Base-by-base conservation (phyloP, 2,329 filamentous ascomycete species). In the Penicillium polonicum region DNA sequence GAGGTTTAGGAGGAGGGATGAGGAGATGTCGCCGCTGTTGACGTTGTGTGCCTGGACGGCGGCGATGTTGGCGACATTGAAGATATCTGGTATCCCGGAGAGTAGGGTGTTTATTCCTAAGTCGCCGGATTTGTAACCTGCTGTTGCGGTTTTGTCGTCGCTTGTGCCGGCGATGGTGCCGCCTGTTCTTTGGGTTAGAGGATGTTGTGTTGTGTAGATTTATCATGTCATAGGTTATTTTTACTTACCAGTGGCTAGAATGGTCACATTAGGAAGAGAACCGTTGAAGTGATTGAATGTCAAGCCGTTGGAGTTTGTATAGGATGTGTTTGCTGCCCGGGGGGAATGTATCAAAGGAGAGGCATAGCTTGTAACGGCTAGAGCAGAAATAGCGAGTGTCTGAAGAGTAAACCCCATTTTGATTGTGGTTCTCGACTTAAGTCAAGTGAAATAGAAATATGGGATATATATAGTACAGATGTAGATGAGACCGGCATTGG, bases 1-100 rank as follows among this genome's bases (percentile, higher is more conserved):
- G 35, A 68, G 60, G 41, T 59, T 60, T 13, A 71, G 57, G 9
- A 69, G 59, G 44, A 70, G 62, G 15, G 60, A 52, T 12, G 66
- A 64, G 36, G 65, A 63, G 48, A 71, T 48, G 53, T 68, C 65
- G 23, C 56, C 55, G 57, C 67, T 70, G 57, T 61, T 66, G 15
- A 70, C 67, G 50, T 70, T 71, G 54, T 65, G 48, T 10, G 69
- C 60, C 51, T 71, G 69, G 8, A 68, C 59, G 25, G 65, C 67
- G 10, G 64, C 64, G 6, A 70, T 63, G 43, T 71, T 71, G 58
- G 66, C 65, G 31, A 68, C 57, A 21, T 67, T 55, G 38, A 68
- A 60, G 55, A 69, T 62, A 21, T 68, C 60, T 10, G 68, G 69
- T 15, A 70, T 65, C 5, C 61, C 57, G 15, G 68, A 60, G 25